A percentile compares a stretch with the other conserved stretches of the same genome.
Conservation (phyloP, 2,329 filamentous ascomycete genomes). For the Ceratocystis variospora region DNA sequence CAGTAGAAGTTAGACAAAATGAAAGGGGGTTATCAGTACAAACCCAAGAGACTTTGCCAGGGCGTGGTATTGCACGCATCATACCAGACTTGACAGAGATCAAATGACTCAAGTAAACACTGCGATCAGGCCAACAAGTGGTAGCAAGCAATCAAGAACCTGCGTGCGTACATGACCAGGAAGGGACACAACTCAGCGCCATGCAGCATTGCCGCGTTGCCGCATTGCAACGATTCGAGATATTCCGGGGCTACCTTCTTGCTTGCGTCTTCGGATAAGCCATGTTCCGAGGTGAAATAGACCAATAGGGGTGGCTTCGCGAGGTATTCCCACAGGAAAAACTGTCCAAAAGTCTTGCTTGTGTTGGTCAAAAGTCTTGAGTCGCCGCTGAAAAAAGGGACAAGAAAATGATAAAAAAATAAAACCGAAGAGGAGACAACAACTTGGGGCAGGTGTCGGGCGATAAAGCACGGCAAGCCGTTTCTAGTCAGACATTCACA, state of each 20-base stretch:
- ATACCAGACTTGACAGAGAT: neutral
- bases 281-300: neutral
- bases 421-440: neutral
- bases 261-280: neutral
- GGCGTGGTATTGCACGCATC: neutral
- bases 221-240: no score
- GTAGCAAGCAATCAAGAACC: neutral
- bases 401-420: neutral
- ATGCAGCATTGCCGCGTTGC: no score
- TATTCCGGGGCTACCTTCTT: neutral
- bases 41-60: neutral
- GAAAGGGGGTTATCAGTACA: neutral
- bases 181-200: no score
- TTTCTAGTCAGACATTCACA: neutral
- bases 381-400: neutral
- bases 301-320: no score
- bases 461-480: neutral
- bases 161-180: no score
- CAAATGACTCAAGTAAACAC: neutral
- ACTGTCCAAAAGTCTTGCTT: no score
- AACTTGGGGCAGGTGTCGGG: neutral
- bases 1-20: constrained; percentile 7
- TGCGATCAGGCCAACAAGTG: neutral
- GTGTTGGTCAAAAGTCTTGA: neutral
- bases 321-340: no score